phyloP scores from a whole-genome alignment of 495 filamentous ascomycete species.

The Trichoderma parareesei region DNA sequence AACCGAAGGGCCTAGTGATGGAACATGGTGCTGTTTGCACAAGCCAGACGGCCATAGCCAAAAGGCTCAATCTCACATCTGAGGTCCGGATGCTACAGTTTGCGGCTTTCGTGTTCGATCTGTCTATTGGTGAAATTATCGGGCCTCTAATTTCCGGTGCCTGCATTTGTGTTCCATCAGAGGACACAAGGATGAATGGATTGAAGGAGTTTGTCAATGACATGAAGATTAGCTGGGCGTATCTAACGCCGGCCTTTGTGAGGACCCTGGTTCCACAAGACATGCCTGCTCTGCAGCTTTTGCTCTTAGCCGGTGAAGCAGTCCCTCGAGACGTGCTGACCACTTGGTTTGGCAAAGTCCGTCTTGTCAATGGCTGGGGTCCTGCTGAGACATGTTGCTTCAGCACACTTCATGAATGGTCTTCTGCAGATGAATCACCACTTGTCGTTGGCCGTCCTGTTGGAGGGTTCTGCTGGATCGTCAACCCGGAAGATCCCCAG shows the following conservation, averaged over 20 bases:
- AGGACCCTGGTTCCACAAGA: slow-evolving; percentile 27
- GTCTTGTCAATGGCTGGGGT: slow-evolving; percentile 24
- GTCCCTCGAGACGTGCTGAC: slow-evolving; percentile 15
- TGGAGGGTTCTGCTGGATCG: slow-evolving; percentile 8
- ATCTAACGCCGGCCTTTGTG: slow-evolving; percentile 35
- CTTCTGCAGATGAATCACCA: not conserved
- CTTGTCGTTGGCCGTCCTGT: not conserved
- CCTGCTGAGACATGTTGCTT: slow-evolving; percentile 8
- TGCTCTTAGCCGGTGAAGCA: slow-evolving; percentile 39
- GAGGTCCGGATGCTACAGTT: slow-evolving; percentile 43
- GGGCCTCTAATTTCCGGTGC: slow-evolving; percentile 36
- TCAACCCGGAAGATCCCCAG: slow-evolving; percentile 23
- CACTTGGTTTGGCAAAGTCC: slow-evolving; percentile 17
- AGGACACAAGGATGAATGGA: slow-evolving; percentile 7
- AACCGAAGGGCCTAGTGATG: slow-evolving; percentile 38
- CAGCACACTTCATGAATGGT: slow-evolving; percentile 5
- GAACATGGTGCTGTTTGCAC: slow-evolving; percentile 36
- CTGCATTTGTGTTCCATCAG: slow-evolving; percentile 42
- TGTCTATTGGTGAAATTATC: slow-evolving; percentile 41
- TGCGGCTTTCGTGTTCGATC: slow-evolving; percentile 42
- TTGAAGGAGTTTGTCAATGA: slow-evolving; percentile 11
- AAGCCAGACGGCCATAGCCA: slow-evolving; percentile 20
- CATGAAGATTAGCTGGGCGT: slow-evolving; percentile 12
- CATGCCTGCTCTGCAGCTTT: slow-evolving; percentile 32
- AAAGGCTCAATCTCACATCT: slow-evolving; percentile 25